These are phyloP conservation scores for Nitzschia palea DNA, from an alignment of 108 stramenopile species.

Conservation along the genomic window DNA sequence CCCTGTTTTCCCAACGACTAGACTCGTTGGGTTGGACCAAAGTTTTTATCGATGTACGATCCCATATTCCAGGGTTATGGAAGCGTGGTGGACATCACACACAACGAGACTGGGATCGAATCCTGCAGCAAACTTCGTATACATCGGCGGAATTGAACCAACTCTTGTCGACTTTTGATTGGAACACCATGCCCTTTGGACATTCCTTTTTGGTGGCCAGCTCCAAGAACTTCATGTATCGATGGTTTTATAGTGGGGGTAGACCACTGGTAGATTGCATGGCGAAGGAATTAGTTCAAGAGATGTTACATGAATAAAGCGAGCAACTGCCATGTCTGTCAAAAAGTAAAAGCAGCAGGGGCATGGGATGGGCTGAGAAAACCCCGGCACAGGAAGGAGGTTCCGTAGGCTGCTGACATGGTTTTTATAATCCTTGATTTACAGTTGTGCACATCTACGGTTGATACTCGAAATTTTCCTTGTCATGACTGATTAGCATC, in stretches of 20 bases:
- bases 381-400: no score
- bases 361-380: no score
- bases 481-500: no score
- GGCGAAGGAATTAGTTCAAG: conserved; percentile 44
- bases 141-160: conserved; percentile 26
- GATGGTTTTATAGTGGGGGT: conserved; percentile 48
- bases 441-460: no score
- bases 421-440: no score
- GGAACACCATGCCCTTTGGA: conserved; percentile 50
- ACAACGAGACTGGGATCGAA: not conserved
- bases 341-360: no score
- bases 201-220: conserved; percentile 63
- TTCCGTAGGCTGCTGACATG: no score
- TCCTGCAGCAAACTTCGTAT: conserved; percentile 6
- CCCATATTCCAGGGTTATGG: conserved; percentile 33
- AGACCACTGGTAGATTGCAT: conserved; percentile 57
- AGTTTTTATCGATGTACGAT: conserved; percentile 68
- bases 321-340: no score
- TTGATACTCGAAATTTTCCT: no score
- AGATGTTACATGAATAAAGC: conserved; percentile 17
- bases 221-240: conserved; percentile 44
- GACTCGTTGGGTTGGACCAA: conserved; percentile 87
- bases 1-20: conserved; percentile 48
- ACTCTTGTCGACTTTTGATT: not conserved
- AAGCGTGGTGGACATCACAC: not conserved